phyloP scores from a whole-genome alignment of 441 rosid genomes.

The Erodium texanum region DNA sequence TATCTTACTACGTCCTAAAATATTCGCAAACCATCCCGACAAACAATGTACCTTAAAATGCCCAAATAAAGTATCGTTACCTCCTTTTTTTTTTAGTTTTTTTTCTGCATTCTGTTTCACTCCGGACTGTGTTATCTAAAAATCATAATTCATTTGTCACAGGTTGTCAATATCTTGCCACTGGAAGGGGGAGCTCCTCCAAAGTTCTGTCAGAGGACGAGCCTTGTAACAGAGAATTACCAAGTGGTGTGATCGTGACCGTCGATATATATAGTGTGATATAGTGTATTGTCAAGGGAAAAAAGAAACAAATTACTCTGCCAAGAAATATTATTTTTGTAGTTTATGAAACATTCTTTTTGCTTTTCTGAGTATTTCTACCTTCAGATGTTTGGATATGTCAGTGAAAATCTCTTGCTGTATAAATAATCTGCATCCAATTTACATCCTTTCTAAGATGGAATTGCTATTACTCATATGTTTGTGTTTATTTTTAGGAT shows the following conservation, averaged over 20 bases:
- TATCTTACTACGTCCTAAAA: too few species aligned
- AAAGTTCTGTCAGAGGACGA: slow-evolving; percentile 76
- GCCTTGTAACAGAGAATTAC: slow-evolving; percentile 60
- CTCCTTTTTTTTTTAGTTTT: background rate
- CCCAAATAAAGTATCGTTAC: background rate
- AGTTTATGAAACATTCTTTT: background rate
- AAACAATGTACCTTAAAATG: background rate
- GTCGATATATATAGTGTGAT: too few species aligned
- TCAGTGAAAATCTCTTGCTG: background rate
- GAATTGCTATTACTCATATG: background rate
- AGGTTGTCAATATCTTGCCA: slow-evolving; percentile 74
- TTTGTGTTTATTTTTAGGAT: background rate
- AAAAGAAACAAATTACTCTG: background rate
- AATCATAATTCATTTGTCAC: slow-evolving; percentile 14
- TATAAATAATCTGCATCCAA: background rate
- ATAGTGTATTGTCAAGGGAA: too few species aligned
- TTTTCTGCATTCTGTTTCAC: background rate
- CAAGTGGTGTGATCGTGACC: slow-evolving; percentile 44
- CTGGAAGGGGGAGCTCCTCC: slow-evolving; percentile 70
- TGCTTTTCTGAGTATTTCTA: background rate
- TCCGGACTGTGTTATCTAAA: background rate
- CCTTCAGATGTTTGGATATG: background rate
- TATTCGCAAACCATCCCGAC: background rate
- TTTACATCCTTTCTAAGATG: background rate
- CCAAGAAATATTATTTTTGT: background rate